Evolutionary conservation across 768 basidiomycete species (phyloP), one percentile per base, ranked within the genome.

Genomic region (Cubamyces sp.): DNA sequence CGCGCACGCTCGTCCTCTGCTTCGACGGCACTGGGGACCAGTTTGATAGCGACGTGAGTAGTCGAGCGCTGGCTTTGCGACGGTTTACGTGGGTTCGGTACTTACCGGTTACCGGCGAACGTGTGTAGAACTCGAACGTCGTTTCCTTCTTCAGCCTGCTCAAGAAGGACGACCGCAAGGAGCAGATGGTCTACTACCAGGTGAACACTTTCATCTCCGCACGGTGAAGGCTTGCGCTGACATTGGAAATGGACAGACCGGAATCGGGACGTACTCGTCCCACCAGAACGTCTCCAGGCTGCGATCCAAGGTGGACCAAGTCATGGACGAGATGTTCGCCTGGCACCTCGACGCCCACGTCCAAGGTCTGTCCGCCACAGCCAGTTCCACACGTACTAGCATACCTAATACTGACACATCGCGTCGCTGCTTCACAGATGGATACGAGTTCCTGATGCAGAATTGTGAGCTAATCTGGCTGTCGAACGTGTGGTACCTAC

Each of bases 371-470:
- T 21, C 25, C 16, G n/a, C 9, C 56, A 18, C n/a, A 19, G n/a
- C 6, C 16, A 12, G n/a, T 23, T 19, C 49, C 28, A 16, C 34
- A 5, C 25, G n/a, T 34, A 19, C 23, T 49, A 11, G 25, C 28
- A 18, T 42, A 16, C 18, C 42, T 43, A 21, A 43, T 16, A 21
- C 16, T n/a, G 34, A 34, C 34, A 34, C 9, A 34, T 34, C 9
- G 9, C 34, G 11, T 12, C 12, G 42, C 9, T 15, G 16, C 21
- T 34, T 39, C 23, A 18, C 42, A 88, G 87, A 81, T 43, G 89
- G 90, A 1, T 91, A 91, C 61, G 87, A 87, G 66, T 92, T 91
- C 72, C 74, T 91, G 58, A 91, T 90, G 90, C 82, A 90, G 66
- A 88, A 88, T 59, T 91, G 85, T 84, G 65, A 16, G 82, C 71